Percentiles rank a stretch among this genome's conserved stretches.
phyloP scores from a whole-genome alignment of 2,329 filamentous ascomycete species.

The Aureobasidium sp. region DNA sequence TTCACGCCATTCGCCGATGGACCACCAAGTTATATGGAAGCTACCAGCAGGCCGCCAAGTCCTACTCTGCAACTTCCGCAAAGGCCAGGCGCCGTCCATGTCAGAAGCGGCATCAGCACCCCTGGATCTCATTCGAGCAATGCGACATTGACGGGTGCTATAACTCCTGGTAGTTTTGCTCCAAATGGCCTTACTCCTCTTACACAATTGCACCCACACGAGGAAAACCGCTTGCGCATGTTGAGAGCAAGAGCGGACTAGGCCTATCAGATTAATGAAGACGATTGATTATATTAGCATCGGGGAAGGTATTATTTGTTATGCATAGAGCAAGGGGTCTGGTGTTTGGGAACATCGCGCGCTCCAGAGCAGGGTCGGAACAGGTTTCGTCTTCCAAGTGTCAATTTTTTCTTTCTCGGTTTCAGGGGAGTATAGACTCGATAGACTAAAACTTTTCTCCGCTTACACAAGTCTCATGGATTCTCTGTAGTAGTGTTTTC shows the following conservation, averaged over 20 bases:
- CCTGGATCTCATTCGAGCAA: conserved; percentile 18
- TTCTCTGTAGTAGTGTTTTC: not conserved
- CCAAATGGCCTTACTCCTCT: not conserved
- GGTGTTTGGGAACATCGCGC: not conserved
- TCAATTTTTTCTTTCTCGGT: not conserved
- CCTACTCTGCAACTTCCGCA: conserved; percentile 19
- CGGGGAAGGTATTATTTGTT: not conserved
- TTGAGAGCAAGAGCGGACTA: conserved; percentile 9
- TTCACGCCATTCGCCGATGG: conserved; percentile 34
- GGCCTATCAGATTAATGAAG: not conserved
- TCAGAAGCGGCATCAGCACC: conserved; percentile 21
- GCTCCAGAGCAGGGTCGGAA: not conserved
- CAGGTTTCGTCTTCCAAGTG: not conserved
- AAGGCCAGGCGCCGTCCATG: conserved; percentile 23
- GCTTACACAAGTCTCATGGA: not conserved
- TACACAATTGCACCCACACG: conserved; percentile 1
- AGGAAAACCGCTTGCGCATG: not conserved
- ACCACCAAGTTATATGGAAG: conserved; percentile 39
- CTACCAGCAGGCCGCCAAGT: conserved; percentile 36
- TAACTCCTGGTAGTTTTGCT: not conserved
- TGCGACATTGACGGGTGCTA: conserved; percentile 1
- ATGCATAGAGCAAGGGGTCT: not conserved
- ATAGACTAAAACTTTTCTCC: not conserved
- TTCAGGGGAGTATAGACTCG: not conserved
- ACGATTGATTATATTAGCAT: conserved; percentile 5